phyloP scores from a whole-genome alignment of 1,284 basidiomycete species.

The Rhodotorula sp. region DNA sequence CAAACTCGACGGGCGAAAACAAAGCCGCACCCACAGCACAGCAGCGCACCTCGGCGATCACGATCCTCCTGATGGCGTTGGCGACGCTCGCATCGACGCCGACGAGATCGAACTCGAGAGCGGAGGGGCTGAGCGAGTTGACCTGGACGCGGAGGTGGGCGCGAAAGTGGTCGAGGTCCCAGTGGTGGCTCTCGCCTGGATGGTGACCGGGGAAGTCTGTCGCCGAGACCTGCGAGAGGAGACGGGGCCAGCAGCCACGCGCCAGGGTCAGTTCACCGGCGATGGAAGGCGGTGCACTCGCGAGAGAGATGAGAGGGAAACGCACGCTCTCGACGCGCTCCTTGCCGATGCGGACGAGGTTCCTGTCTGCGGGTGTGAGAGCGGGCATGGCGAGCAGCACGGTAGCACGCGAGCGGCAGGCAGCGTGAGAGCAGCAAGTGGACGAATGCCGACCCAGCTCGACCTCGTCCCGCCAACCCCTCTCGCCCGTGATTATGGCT shows the following conservation, averaged over 20 bases:
- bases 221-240: conserved; percentile 63
- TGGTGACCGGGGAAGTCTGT: conserved; percentile 85
- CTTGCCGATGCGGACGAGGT: conserved; percentile 36
- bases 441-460: not conserved
- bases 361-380: conserved; percentile 10
- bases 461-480: not conserved
- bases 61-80: conserved; percentile 85
- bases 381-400: conserved; percentile 8
- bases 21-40: not conserved
- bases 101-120: conserved; percentile 91
- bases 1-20: not conserved
- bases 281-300: not conserved
- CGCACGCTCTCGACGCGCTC: conserved; percentile 40
- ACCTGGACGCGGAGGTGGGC: conserved; percentile 73
- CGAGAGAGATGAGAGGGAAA: not conserved
- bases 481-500: not conserved
- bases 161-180: conserved; percentile 73
- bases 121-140: conserved; percentile 72
- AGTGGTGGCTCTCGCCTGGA: conserved; percentile 76
- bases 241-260: not conserved
- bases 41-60: conserved; percentile 81
- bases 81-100: conserved; percentile 96
- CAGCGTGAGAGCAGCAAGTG: not conserved
- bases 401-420: not conserved
- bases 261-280: no score